A percentile compares a stretch with the other conserved stretches of the same genome.
phyloP scores from a whole-genome alignment of 1,284 basidiomycete genomes.

The Coniferiporia weirii region DNA sequence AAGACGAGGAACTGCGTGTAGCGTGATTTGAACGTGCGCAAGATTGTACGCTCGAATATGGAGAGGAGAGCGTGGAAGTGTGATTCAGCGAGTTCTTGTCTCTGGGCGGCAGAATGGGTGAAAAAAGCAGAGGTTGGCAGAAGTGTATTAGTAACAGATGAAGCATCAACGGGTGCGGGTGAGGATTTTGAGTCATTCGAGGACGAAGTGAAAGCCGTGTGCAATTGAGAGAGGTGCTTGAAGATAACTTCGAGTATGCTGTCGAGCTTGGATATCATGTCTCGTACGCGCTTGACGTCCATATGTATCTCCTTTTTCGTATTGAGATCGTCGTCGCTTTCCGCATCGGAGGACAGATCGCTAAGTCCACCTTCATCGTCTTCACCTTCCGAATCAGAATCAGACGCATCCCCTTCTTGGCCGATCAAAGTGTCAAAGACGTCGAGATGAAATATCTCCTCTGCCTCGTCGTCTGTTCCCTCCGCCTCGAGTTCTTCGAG shows the following conservation, averaged over 20 bases:
- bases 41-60: slow-evolving; percentile 90
- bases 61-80: slow-evolving; percentile 85
- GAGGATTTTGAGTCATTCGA: background rate
- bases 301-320: slow-evolving; percentile 6
- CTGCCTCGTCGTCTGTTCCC: slow-evolving; percentile 45
- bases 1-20: slow-evolving; percentile 98
- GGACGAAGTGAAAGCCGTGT: background rate
- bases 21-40: slow-evolving; percentile 94
- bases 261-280: slow-evolving; percentile 58
- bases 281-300: slow-evolving; percentile 26
- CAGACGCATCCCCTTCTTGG: slow-evolving; percentile 57
- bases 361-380: slow-evolving; percentile 49
- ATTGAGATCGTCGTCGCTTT: slow-evolving; percentile 42
- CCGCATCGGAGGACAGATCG: slow-evolving; percentile 66
- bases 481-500: slow-evolving; percentile 86
- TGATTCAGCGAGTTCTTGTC: slow-evolving; percentile 6
- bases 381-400: slow-evolving; percentile 48
- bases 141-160: background rate
- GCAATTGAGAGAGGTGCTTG: slow-evolving; percentile 15
- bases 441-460: slow-evolving; percentile 71
- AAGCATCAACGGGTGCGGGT: background rate
- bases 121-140: slow-evolving; percentile 25
- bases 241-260: slow-evolving; percentile 25
- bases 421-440: slow-evolving; percentile 80
- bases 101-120: slow-evolving; percentile 31